Base-by-base conservation (phyloP, 108 stramenopile genomes). In the Schizochytrium sp. region DNA sequence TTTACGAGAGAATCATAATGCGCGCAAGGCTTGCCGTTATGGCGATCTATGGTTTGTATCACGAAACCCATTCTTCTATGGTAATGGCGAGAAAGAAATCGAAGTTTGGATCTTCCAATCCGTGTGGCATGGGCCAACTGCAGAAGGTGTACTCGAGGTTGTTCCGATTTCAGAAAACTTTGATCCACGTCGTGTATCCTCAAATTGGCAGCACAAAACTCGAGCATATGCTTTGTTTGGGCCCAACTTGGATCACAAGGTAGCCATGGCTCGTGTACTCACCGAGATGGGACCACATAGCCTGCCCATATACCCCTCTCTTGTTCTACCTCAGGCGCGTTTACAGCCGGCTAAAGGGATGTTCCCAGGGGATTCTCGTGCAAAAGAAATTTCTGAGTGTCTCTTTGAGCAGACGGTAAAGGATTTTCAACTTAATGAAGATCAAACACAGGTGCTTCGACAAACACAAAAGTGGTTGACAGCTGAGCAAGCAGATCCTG, bases 11-110 rank as follows among this genome's bases (percentile, higher is more conserved):
- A 15, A 69, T 3, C 64, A 44, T 15, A 44, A 38, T 8, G 64
- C 64, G 45, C 76, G 76, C 15, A 83, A 83, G 2, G 53, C 76
- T 10, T 83, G 76, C 76, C 53, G 50, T 38, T 55, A 55, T 55
- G 76, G 76, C 50, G 76, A 83, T 42, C 53, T 83, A 5, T 83
- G 76, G 76, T 42, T 83, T 46, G 76, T 83, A 47, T 83, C 76
- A 10, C 47, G 76, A 7, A 49, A 1, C 15, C 76, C 76, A 0
- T 83, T 83, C 28, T 56, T 0, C 2, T 0, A 42, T 47, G 45
- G 40, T 5, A 40, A 46, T n/a, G 53, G 1, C 45, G 1, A 17
- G 55, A 40, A 10, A 17, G 0, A 10, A 47, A 2, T 55, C 17
- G 50, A 0, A 17, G 47, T 83, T 42, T 83, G 76, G 76, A 40